phyloP scores from a whole-genome alignment of 441 rosid species.

The Francoa sonchifolia region DNA sequence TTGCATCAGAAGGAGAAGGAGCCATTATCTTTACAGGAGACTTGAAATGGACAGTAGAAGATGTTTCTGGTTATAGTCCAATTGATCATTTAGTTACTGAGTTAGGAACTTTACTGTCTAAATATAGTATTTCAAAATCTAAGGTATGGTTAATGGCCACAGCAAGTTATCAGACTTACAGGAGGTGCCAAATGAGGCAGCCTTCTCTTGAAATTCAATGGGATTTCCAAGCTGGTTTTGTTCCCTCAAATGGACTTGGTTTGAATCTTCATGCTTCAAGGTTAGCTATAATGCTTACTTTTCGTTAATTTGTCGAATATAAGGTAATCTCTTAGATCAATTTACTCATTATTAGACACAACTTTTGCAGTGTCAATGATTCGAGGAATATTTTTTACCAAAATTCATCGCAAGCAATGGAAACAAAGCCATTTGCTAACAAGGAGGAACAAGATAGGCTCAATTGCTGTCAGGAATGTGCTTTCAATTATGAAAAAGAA shows the following conservation, averaged over 20 bases:
- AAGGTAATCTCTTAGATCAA: no score
- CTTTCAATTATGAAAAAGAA: constrained; percentile 59
- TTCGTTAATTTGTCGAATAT: no score
- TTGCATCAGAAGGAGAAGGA: constrained; percentile 31
- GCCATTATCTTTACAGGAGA: constrained; percentile 70
- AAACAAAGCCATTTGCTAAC: constrained; percentile 36
- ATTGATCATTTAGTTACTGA: constrained; percentile 53
- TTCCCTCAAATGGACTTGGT: constrained; percentile 78
- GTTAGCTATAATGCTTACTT: no score
- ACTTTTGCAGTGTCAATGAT: constrained; percentile 47
- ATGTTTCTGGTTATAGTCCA: constrained; percentile 28
- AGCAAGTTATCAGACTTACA: constrained; percentile 69
- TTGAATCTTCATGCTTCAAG: constrained; percentile 59
- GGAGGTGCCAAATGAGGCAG: constrained; percentile 68
- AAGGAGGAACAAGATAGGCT: constrained; percentile 44
- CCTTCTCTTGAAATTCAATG: constrained; percentile 76
- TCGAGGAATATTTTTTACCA: constrained; percentile 22
- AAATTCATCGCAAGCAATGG: constrained; percentile 29
- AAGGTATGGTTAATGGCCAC: constrained; percentile 72
- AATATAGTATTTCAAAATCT: constrained; percentile 22
- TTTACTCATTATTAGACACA: no score
- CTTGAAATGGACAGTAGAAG: constrained; percentile 49
- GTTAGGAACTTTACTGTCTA: constrained; percentile 42
- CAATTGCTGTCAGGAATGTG: constrained; percentile 63
- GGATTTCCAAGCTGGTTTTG: constrained; percentile 68